These are phyloP conservation scores for Lodderomyces metapsilosis DNA, from an alignment of 1,139 yeast species.

Conservation along the genomic window DNA sequence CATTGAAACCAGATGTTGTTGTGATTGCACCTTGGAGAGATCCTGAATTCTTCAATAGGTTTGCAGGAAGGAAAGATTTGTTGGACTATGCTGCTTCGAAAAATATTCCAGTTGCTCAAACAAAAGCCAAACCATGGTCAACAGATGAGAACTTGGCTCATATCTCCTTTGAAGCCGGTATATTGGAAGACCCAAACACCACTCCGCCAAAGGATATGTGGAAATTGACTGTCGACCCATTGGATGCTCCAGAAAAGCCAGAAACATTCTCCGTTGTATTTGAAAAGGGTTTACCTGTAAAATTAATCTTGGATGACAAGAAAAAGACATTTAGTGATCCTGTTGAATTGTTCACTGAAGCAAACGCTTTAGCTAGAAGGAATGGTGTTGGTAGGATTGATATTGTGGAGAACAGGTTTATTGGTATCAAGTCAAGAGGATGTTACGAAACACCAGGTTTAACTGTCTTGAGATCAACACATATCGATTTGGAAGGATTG, in stretches of 20 bases:
- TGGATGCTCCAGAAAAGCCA: constrained; percentile 90
- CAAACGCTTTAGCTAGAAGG: constrained; percentile 95
- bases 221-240: constrained; percentile 96
- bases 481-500: constrained; percentile 94
- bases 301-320: constrained; percentile 68
- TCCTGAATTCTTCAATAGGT: constrained; percentile 89
- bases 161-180: constrained; percentile 98
- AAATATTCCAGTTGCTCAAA: constrained; percentile 92
- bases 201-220: constrained; percentile 99
- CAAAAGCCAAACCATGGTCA: constrained; percentile 99
- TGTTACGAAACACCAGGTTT: constrained; percentile 99
- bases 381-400: constrained; percentile 99
- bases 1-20: constrained; percentile 92
- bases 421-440: constrained; percentile 98
- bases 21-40: constrained; percentile 99
- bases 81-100: constrained; percentile 90
- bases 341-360: constrained; percentile 87
- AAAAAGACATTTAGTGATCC: constrained; percentile 69
- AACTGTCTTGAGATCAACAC: constrained; percentile 89
- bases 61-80: constrained; percentile 96
- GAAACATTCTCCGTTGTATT: constrained; percentile 84
- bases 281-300: constrained; percentile 83
- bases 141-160: constrained; percentile 99
- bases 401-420: constrained; percentile 97
- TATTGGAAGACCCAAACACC: constrained; percentile 94